A percentile compares a stretch with the other conserved stretches of the same genome.
Conservation (phyloP, 495 filamentous ascomycete species). For the Amphirosellinia nigrospora region DNA sequence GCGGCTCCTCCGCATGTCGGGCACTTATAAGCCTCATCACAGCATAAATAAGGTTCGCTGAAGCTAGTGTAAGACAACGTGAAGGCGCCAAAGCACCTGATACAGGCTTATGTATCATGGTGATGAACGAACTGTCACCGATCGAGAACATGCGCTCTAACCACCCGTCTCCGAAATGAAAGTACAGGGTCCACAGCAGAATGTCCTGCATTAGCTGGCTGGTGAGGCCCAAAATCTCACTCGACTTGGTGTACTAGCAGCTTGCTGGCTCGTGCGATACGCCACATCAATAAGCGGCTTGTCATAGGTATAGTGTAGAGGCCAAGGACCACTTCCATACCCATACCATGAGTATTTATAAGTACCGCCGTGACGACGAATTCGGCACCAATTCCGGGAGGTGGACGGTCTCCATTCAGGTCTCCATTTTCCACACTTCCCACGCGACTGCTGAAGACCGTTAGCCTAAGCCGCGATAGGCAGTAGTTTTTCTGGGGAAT, state of each 20-base stretch:
- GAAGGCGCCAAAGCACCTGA: slow-evolving; percentile 3
- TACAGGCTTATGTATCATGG: slow-evolving; percentile 5
- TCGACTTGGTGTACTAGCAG: not conserved
- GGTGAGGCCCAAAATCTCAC: not conserved
- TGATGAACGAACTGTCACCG: not conserved
- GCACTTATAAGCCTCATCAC: not conserved
- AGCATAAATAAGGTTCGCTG: not conserved
- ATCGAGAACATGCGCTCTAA: slow-evolving; percentile 9
- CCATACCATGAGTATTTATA: no score
- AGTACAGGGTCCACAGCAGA: slow-evolving; percentile 11
- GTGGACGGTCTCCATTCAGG: slow-evolving; percentile 4
- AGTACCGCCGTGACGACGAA: slow-evolving; percentile 8
- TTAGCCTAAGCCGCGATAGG: slow-evolving; percentile 35
- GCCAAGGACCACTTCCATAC: not conserved
- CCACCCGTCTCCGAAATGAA: slow-evolving; percentile 24
- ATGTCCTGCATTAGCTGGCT: slow-evolving; percentile 14
- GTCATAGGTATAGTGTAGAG: slow-evolving; percentile 12
- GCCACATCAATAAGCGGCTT: not conserved
- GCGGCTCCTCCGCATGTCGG: slow-evolving; percentile 11
- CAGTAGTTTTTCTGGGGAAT: slow-evolving; percentile 41
- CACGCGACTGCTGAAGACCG: not conserved
- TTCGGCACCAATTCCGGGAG: slow-evolving; percentile 18
- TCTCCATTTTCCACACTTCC: slow-evolving; percentile 6
- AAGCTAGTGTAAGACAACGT: not conserved
- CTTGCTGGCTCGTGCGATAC: slow-evolving; percentile 1